Conservation (phyloP, 257 asterid species). For the Rehmannia glutinosa region DNA sequence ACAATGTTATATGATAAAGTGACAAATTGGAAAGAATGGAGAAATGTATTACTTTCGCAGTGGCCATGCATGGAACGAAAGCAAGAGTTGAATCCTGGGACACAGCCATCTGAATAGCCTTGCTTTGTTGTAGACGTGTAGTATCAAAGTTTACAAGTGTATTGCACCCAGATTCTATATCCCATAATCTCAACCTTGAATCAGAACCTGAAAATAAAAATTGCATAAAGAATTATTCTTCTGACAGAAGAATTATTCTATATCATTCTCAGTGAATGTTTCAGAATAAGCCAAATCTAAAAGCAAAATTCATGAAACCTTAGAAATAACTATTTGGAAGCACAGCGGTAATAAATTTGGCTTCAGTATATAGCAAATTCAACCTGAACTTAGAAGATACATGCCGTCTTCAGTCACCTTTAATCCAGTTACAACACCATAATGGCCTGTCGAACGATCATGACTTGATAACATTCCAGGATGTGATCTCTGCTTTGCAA, state of each 20-base stretch:
- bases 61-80: conserved; percentile 87
- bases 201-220: conserved; percentile 74
- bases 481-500: conserved; percentile 76
- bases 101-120: conserved; percentile 74
- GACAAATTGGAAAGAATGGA: neutral
- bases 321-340: neutral
- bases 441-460: conserved; percentile 94
- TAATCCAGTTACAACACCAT: conserved; percentile 87
- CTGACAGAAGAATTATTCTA: too few species aligned
- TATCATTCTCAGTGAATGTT: too few species aligned
- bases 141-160: conserved; percentile 91
- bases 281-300: neutral
- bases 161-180: conserved; percentile 89
- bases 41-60: conserved; percentile 51
- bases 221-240: conserved; percentile 3
- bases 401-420: conserved; percentile 86
- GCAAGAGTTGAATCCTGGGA: conserved; percentile 65
- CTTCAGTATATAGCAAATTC: conserved; percentile 19
- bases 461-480: conserved; percentile 93
- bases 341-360: neutral
- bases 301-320: neutral
- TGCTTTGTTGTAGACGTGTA: conserved; percentile 73
- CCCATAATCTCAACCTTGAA: conserved; percentile 97
- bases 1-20: too few species aligned
- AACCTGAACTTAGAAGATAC: conserved; percentile 98